phyloP scores from a whole-genome alignment of 768 basidiomycete genomes.

The Mrakia blollopis region DNA sequence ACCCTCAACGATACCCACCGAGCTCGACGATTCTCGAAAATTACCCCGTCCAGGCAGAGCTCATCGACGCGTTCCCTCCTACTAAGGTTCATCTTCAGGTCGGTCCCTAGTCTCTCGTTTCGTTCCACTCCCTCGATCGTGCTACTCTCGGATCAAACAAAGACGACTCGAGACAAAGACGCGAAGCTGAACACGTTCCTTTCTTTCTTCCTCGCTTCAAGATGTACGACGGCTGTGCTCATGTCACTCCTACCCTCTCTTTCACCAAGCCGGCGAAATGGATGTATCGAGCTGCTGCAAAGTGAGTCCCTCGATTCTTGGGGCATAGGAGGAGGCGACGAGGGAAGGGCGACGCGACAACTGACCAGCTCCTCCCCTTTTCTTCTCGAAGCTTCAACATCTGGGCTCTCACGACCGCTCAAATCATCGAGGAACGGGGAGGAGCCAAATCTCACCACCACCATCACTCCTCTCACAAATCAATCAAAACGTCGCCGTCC shows the following conservation, averaged over 20 bases:
- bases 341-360: no score
- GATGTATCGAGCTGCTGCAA: constrained; percentile 26
- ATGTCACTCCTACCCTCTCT: constrained; percentile 26
- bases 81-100: constrained; percentile 88
- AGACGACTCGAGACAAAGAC: not conserved
- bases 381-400: constrained; percentile 18
- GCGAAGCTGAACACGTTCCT: not conserved
- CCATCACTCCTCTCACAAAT: not conserved
- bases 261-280: constrained; percentile 22
- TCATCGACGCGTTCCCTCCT: constrained; percentile 46
- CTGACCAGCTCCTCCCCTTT: not conserved
- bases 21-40: constrained; percentile 38
- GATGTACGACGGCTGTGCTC: constrained; percentile 57
- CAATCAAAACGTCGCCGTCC: not conserved
- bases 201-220: constrained; percentile 51
- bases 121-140: no score
- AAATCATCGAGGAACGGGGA: not conserved
- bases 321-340: no score
- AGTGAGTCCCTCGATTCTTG: not conserved
- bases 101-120: no score
- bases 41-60: constrained; percentile 42
- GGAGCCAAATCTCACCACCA: constrained; percentile 15
- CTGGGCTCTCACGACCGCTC: constrained; percentile 27
- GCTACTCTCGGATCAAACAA: no score
- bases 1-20: constrained; percentile 67